Evolutionary conservation across 2,329 filamentous ascomycete genomes (phyloP).

Genomic region (Claviceps citrina): DNA sequence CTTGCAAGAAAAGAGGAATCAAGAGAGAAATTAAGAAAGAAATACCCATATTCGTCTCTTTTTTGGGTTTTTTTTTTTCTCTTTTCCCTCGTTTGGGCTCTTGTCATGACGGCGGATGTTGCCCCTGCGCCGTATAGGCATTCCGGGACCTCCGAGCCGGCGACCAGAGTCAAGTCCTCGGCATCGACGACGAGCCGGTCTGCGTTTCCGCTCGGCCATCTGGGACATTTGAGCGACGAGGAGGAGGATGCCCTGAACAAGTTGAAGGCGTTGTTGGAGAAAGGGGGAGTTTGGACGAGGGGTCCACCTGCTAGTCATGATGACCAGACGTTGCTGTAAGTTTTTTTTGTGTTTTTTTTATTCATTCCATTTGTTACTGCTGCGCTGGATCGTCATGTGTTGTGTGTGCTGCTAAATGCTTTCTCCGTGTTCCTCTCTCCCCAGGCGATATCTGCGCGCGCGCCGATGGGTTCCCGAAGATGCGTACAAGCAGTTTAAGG

Average conservation of each 20-base stretch:
- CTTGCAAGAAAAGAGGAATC: too few relatives aligned
- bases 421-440: conserved; percentile 4
- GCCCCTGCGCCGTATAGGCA: conserved; percentile 7
- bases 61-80: not conserved
- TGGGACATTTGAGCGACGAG: conserved; percentile 56
- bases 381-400: too few relatives aligned
- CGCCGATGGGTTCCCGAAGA: conserved; percentile 65
- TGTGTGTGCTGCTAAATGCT: not conserved
- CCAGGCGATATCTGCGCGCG: conserved; percentile 71
- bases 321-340: conserved; percentile 57
- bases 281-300: conserved; percentile 48
- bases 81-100: not conserved
- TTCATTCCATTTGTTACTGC: not conserved
- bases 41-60: too few relatives aligned
- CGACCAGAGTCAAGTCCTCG: conserved; percentile 16
- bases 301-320: conserved; percentile 49
- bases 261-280: conserved; percentile 55
- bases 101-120: conserved; percentile 14
- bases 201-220: conserved; percentile 60
- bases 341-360: conserved; percentile 6
- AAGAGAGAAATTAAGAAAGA: too few relatives aligned
- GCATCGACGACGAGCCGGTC: conserved; percentile 20
- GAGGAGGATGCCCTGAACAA: conserved; percentile 52
- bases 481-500: conserved; percentile 69
- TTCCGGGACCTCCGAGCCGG: conserved; percentile 10